Base-by-base conservation (phyloP, 73 alveolate genomes). In the Blepharisma stoltei region DNA sequence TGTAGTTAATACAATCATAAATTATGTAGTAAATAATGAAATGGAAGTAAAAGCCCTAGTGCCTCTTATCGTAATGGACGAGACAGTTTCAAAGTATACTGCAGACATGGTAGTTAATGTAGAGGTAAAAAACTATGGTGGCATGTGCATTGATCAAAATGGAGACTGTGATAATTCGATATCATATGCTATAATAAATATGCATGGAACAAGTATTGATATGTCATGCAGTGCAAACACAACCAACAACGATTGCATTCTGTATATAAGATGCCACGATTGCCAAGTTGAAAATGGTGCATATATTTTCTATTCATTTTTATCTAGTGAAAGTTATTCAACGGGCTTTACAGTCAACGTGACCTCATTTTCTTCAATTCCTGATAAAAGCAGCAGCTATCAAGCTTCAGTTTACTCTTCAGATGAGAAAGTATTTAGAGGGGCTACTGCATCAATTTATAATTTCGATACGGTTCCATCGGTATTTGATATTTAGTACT, bases 331-430 rank as follows among this genome's bases (percentile, higher is more conserved):
- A 9, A 44, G 67, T 38, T 69, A 18, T 25, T 18, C 67, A 11
- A 14, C 75, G 23, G 60, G 20, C 27, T n/a, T 69, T 9, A 18
- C 32, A 2, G 55, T 69, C 11, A 69, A 69, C 5, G n/a, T 69
- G 11, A 37, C 79, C 1, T 23, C 60, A 38, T 38, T 53, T 7
- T 69, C 79, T 3, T 69, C 79, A 69, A 69, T 69, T 14, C 79
- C 79, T 38, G 5, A 69, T 5, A n/a, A 69, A 69, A 4, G 0
- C 4, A 44, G 67, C 43, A 69, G 60, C 27, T 7, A 14, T 44
- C 14, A 18, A 7, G 41, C 11, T 14, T n/a, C 60, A 38, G 21
- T 46, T 43, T 9, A 69, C 41, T 6, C 79, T 0, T 1, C 55
- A 44, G n/a, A 43, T 11, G 6, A 44, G 1, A 14, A 69, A n/a